These are phyloP conservation scores for Acer campestre DNA, from an alignment of 345 rosid species.

Conservation along the genomic window DNA sequence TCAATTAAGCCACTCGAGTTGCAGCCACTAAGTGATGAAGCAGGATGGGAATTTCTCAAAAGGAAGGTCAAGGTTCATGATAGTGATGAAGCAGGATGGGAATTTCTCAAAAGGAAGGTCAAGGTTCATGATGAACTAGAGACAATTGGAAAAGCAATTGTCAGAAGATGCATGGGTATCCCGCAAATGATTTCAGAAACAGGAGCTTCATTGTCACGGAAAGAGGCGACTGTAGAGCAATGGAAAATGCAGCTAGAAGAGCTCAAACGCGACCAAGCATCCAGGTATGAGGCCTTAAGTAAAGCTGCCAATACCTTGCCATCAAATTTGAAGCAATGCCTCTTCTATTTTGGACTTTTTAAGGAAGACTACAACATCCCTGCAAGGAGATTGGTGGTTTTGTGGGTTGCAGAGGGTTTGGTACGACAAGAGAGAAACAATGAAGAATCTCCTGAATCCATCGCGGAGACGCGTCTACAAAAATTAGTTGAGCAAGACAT, in stretches of 20 bases:
- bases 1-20: neutral
- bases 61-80: no score
- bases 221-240: neutral
- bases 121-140: neutral
- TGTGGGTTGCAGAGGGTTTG: constrained; percentile 36
- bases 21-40: neutral
- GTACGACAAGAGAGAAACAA: neutral
- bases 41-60: neutral
- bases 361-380: constrained; percentile 17
- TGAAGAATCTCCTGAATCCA: constrained; percentile 14
- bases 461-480: constrained; percentile 15
- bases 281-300: neutral
- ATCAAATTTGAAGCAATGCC: constrained; percentile 17
- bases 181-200: neutral
- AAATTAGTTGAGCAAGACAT: constrained; percentile 19
- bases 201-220: neutral
- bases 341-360: constrained; percentile 27
- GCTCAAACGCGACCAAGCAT: neutral
- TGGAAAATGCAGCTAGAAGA: neutral
- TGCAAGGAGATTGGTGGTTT: constrained; percentile 22
- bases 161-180: neutral
- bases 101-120: no score
- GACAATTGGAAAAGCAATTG: neutral
- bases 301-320: constrained; percentile 10
- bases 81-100: no score